Conservation (phyloP, 2,329 filamentous ascomycete species). For the Acrocalymma vagum region DNA sequence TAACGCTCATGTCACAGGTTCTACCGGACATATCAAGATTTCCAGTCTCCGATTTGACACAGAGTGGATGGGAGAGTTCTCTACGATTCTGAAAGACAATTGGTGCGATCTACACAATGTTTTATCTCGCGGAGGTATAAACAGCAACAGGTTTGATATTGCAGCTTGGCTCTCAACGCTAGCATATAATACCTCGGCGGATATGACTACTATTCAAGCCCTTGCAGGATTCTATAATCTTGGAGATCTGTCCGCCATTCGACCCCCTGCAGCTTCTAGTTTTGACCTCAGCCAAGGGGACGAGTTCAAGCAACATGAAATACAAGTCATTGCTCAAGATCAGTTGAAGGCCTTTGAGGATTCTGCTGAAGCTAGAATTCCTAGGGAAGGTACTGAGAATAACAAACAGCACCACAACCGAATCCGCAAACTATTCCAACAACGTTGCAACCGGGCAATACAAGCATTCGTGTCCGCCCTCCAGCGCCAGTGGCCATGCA, state of each 20-base stretch:
- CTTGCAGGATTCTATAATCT: constrained; percentile 29
- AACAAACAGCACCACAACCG: constrained; percentile 12
- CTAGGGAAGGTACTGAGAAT: constrained; percentile 19
- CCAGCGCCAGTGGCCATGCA: constrained; percentile 26
- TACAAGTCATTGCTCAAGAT: constrained; percentile 1
- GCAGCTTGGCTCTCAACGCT: constrained; percentile 35
- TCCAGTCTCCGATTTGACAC: constrained; percentile 25
- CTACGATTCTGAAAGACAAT: constrained; percentile 9
- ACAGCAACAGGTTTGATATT: constrained; percentile 26
- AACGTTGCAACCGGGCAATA: constrained; percentile 13
- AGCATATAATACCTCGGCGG: constrained; percentile 27
- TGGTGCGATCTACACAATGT: constrained; percentile 35
- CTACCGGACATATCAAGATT: not conserved
- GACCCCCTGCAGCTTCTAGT: constrained; percentile 7
- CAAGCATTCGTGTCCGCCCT: constrained; percentile 19
- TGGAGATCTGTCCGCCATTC: constrained; percentile 9
- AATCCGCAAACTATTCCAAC: constrained; percentile 10
- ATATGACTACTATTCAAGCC: constrained; percentile 32
- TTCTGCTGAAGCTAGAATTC: constrained; percentile 22
- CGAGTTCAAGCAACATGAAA: not conserved
- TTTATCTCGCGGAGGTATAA: constrained; percentile 4
- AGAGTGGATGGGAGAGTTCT: constrained; percentile 26
- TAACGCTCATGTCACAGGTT: constrained; percentile 7
- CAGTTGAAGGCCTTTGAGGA: constrained; percentile 8
- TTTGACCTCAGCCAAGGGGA: constrained; percentile 23